Evolutionary conservation across 2,329 filamentous ascomycete genomes (phyloP), one percentile per base, ranked within the genome.

Genomic region (Cytospora piceae): DNA sequence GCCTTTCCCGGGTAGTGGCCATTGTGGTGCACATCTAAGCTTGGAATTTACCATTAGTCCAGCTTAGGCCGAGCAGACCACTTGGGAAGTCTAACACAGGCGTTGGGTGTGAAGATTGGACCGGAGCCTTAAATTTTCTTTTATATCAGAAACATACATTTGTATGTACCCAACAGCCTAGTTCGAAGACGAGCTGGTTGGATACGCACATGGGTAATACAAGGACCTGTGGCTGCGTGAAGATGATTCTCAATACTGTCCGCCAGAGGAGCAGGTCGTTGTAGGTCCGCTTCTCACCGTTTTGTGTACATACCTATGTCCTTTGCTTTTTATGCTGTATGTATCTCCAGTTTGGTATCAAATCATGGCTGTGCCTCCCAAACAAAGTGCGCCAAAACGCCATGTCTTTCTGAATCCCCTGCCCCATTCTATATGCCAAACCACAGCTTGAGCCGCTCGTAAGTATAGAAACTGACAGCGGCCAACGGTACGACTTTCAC

Each of bases 401-500:
- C 63, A 32, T 49, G 22, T 51, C 17, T 29, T 17, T 34, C n/a
- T 24, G 37, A 37, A 7, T n/a, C 3, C 31, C 14, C 20, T 34
- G 8, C 7, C 32, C 61, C 3, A 5, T 59, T 74, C 73, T 80
- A 92, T 73, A 93, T 92, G 52, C 87, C 88, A 70, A 93, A 78
- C 70, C 82, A 78, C 54, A 79, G 83, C 80, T 90, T 90, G 71
- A 84, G 78, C 67, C 87, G 82, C 76, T 90, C 87, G 72, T 90
- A 90, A 20, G 86, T 87, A 73, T 86, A 90, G 73, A 90, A 90
- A 71, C 82, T 83, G 62, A 86, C 82, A 15, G 95, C 95, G 32
- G 81, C 87, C 92, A 99, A 90, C 4, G 95, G 95, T 68, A 97
- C 84, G 60, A 98, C 87, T 81, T 99, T 99, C 73, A 93, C 86